Base-by-base conservation (phyloP, 805 yeast genomes). In the Wickerhamomyces tratensis region DNA sequence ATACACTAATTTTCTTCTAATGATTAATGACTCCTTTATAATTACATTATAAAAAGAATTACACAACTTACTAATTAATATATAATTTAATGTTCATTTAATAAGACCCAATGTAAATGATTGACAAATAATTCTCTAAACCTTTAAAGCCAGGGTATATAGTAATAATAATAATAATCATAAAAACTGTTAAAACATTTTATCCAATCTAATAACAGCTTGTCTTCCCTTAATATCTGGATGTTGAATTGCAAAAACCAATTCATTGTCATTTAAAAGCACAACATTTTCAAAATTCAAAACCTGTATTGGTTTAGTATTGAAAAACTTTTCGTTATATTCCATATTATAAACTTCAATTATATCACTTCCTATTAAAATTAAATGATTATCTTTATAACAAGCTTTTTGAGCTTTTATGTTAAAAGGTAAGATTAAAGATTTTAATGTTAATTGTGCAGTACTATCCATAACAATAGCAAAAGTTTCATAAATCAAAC, bases 401-500 rank as follows among this genome's bases (percentile, higher is more conserved):
- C 3, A 69, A 63, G 6, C 68, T 72, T 2, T 57, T 58, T 1
- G 60, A 49, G 43, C 73, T 43, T 57, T 61, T 45, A 68, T 69
- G 43, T 68, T 69, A 44, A 70, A 57, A 7, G 69, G 69, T 39
- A 69, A 49, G 6, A 68, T 61, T 46, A 64, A 68, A 9, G 53
- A 50, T 36, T 60, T 63, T 35, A 62, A 53, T 8, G 75, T 69
- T 35, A 79, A 63, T 46, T 70, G 69, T 4, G 85, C 85, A 36
- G 69, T 65, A 39, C 73, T 71, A 54, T 82, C 78, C 44, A 80
- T 71, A 44, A 79, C 79, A 3, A 86, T 64, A 5, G 86, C 87
- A 51, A 82, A 79, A 41, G 78, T 79, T 43, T 74, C 83, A 63
- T 84, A 86, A 34, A 84, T 82, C 38, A 84, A 57, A 12, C 84